Conservation (phyloP, 352 stramenopile species). For the Pythium plurisporium region DNA sequence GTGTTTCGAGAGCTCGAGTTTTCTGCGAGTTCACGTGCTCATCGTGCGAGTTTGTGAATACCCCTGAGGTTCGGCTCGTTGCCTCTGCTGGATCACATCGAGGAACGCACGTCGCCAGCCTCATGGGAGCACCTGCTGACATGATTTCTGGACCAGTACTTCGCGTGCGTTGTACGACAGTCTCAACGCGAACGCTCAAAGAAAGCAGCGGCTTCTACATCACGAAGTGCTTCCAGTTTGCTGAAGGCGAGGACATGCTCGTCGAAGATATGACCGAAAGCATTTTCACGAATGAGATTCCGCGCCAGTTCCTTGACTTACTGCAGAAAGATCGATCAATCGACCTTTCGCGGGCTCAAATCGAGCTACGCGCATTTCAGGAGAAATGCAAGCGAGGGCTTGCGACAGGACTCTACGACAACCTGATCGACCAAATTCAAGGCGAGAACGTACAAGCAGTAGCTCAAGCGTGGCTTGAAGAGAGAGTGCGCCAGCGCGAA, state of each 20-base stretch:
- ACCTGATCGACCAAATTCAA: slow-evolving; percentile 84
- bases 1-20: slow-evolving; percentile 57
- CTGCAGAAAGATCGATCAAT: slow-evolving; percentile 46
- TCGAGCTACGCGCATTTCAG: slow-evolving; percentile 52
- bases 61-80: slow-evolving; percentile 55
- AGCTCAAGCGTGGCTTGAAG: slow-evolving; percentile 67
- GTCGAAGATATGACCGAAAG: slow-evolving; percentile 81
- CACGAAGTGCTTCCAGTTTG: slow-evolving; percentile 80
- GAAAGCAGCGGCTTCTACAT: slow-evolving; percentile 75
- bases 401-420: slow-evolving; percentile 63
- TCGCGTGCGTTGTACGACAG: slow-evolving; percentile 67
- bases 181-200: slow-evolving; percentile 65
- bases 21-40: slow-evolving; percentile 82
- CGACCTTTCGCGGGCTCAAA: slow-evolving; percentile 48
- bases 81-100: slow-evolving; percentile 54
- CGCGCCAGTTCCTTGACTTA: slow-evolving; percentile 71
- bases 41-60: slow-evolving; percentile 45
- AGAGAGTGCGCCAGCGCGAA: slow-evolving; percentile 57
- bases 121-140: neutral
- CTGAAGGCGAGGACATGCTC: slow-evolving; percentile 63
- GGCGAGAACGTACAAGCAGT: slow-evolving; percentile 71
- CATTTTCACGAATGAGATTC: slow-evolving; percentile 75
- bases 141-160: slow-evolving; percentile 31
- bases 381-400: slow-evolving; percentile 62
- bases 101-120: slow-evolving; percentile 20